Percentiles rank a stretch among this genome's conserved stretches.
These are phyloP conservation scores for sorghum (Sorghum bicolor) DNA, from an alignment of 176 grass and related monocot genomes.

Conservation along the genomic window DNA sequence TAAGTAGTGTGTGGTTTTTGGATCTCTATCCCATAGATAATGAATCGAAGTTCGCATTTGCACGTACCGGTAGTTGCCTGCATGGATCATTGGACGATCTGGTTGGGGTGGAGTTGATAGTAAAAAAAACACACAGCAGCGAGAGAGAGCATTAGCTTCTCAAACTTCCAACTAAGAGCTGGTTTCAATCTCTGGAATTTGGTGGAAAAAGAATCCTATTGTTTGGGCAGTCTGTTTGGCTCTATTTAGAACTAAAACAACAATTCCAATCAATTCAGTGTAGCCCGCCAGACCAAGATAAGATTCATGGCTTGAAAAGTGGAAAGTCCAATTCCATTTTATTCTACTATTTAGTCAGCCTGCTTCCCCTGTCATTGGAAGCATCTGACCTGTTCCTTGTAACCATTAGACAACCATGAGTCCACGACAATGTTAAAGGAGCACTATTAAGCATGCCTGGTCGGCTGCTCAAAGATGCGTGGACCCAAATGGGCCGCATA, in stretches of 20 bases:
- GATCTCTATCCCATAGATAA: background rate
- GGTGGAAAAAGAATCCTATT: background rate
- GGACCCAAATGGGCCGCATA: background rate
- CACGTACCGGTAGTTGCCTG: background rate
- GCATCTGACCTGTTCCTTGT: background rate
- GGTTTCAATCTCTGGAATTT: background rate
- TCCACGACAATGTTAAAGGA: background rate
- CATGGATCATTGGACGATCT: background rate
- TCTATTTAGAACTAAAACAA: background rate
- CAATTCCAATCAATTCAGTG: background rate
- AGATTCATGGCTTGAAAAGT: background rate
- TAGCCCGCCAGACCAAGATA: background rate
- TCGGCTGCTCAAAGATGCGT: background rate
- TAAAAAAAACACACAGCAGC: background rate
- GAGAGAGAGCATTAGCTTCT: background rate
- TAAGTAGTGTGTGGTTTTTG: background rate
- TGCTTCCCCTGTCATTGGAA: background rate
- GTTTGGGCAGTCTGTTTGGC: background rate
- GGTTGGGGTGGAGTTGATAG: background rate
- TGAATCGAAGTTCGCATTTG: background rate
- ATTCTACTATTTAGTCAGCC: background rate
- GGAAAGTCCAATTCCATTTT: background rate
- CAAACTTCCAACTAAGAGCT: background rate
- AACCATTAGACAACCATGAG: background rate
- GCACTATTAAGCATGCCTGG: background rate